These are phyloP conservation scores for Aphelidium insulamus DNA, from an alignment of 371 early-diverging fungal genomes.

Conservation along the genomic window DNA sequence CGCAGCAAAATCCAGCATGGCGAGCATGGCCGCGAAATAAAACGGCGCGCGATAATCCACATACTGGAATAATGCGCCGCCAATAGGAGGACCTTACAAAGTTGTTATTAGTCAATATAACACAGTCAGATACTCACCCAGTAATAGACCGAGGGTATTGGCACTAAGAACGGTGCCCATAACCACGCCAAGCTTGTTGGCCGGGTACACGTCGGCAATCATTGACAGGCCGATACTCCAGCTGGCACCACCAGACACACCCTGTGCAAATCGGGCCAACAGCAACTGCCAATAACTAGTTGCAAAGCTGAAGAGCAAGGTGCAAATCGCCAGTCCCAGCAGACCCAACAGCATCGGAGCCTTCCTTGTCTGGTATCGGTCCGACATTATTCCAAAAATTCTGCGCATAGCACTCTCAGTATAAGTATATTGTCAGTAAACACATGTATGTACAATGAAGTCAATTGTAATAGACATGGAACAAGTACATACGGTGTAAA, in stretches of 20 bases:
- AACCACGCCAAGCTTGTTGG: slow-evolving; percentile 37
- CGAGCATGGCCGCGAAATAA: slow-evolving; percentile 39
- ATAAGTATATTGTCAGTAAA: not conserved
- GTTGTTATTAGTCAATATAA: too few relatives aligned
- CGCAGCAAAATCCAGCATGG: slow-evolving; percentile 38
- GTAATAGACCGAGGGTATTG: slow-evolving; percentile 34
- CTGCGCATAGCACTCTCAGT: slow-evolving; percentile 38
- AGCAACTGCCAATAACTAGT: slow-evolving; percentile 39
- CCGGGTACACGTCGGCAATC: slow-evolving; percentile 54
- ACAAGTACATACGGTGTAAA: not conserved
- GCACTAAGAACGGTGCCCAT: slow-evolving; percentile 52
- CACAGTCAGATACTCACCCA: slow-evolving; percentile 7
- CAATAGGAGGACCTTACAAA: slow-evolving; percentile 49
- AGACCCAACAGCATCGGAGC: slow-evolving; percentile 55
- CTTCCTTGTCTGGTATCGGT: slow-evolving; percentile 40
- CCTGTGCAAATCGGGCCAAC: slow-evolving; percentile 49
- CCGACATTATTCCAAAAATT: slow-evolving; percentile 48
- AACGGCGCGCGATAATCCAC: slow-evolving; percentile 46
- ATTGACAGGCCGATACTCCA: slow-evolving; percentile 58
- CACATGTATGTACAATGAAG: not conserved
- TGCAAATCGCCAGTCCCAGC: slow-evolving; percentile 33
- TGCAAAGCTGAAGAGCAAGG: slow-evolving; percentile 39
- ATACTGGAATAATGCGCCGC: slow-evolving; percentile 43
- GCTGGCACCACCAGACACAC: slow-evolving; percentile 48
- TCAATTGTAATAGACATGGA: not conserved